Evolutionary conservation across 768 basidiomycete species (phyloP).

Genomic region (Mycena rosella): DNA sequence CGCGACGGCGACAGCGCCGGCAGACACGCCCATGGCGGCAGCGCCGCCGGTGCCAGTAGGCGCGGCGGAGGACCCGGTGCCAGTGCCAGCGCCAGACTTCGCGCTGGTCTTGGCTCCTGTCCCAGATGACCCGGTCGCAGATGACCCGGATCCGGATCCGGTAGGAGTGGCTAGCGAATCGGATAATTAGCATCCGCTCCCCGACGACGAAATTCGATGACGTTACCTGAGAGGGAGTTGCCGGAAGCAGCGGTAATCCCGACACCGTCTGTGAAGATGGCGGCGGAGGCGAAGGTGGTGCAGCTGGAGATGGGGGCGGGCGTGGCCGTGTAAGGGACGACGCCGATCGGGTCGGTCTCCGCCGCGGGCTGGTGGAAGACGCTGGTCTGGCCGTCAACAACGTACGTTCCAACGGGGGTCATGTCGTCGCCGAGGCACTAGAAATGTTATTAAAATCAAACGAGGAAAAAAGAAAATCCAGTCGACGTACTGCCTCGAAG

Average conservation of each 20-base stretch:
- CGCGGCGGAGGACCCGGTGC: too few species aligned
- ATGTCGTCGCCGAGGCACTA: conserved; percentile 64
- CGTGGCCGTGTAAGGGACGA: conserved; percentile 43
- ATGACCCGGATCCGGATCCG: too few species aligned
- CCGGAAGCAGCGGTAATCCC: conserved; percentile 23
- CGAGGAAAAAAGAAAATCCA: background rate
- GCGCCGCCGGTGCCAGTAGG: too few species aligned
- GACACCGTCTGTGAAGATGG: conserved; percentile 36
- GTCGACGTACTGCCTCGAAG: background rate
- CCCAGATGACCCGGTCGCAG: too few species aligned
- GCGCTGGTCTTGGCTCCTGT: too few species aligned
- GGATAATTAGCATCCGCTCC: too few species aligned
- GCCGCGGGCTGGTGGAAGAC: conserved; percentile 42
- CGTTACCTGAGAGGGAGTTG: too few species aligned
- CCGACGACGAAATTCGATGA: too few species aligned
- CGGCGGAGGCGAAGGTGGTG: conserved; percentile 27
- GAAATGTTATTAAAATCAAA: background rate
- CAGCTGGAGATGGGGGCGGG: conserved; percentile 41
- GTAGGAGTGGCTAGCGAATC: too few species aligned
- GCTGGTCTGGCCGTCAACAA: conserved; percentile 41
- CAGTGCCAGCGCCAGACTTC: too few species aligned
- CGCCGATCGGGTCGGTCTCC: conserved; percentile 36
- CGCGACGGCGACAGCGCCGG: too few species aligned
- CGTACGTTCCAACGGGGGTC: conserved; percentile 59
- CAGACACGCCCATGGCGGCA: too few species aligned